Base-by-base conservation (phyloP, 371 early-diverging fungal genomes). In the Smittium culicis region DNA sequence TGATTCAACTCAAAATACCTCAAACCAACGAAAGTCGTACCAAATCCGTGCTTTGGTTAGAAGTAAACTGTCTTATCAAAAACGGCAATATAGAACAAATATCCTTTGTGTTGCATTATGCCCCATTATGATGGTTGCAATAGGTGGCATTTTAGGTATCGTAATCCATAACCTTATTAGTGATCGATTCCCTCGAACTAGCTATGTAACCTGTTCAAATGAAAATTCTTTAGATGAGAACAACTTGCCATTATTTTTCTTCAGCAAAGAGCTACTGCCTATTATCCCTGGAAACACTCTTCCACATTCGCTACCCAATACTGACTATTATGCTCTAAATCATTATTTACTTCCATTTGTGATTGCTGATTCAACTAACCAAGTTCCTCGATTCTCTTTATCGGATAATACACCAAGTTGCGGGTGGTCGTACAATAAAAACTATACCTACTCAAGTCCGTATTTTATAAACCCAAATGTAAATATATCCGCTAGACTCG, bases 71-170 rank as follows among this genome's bases (percentile, higher is more conserved):
- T 72, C 80, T 1, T 89, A 80, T 70, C 89, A 89, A 66, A 80
- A 82, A 65, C 81, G 89, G 11, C 88, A 89, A 68, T 76, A 75
- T 69, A 84, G 83, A 70, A 82, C 82, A 54, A 88, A 89, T 71
- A 68, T 88, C 17, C 86, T 85, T 77, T 89, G 88, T 70, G 83
- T 88, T 63, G 76, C 74, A 58, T 66, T 77, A 35, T 84, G 84
- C 66, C 84, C 84, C 0, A 71, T 84, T 32, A 63, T 84, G 30
- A 83, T 84, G 84, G 81, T 84, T 30, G 75, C 79, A 1, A 79
- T 84, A 56, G 72, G 78, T 20, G 79, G 77, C 25, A 71, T 79
- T 29, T 61, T 82, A 65, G 79, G 75, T 69, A 73, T 79, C 71
- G 69, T 73, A 31, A 68, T 83, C 34, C 69, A 74, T 16, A 28